These are phyloP conservation scores for Xylaria flabelliformis DNA, from an alignment of 495 filamentous ascomycete genomes.

Conservation along the genomic window DNA sequence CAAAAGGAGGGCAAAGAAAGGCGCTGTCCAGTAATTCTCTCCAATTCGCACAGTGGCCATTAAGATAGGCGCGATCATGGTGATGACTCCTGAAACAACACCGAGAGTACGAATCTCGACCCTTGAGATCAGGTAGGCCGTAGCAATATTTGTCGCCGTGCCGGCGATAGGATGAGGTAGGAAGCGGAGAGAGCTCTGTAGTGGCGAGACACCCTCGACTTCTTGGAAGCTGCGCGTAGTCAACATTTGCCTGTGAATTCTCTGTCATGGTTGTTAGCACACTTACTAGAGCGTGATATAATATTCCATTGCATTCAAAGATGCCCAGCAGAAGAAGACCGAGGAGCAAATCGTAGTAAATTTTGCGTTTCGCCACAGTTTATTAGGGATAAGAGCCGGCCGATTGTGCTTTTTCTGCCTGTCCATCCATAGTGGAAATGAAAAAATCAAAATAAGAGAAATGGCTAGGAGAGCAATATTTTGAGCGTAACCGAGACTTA, in stretches of 20 bases:
- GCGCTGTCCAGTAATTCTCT: constrained; percentile 61
- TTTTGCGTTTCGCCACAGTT: constrained; percentile 55
- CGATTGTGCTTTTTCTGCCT: constrained; percentile 49
- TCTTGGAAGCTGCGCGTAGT: constrained; percentile 49
- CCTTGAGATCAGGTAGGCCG: not conserved
- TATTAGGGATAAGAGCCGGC: constrained; percentile 58
- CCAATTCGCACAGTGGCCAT: constrained; percentile 50
- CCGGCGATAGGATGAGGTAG: constrained; percentile 60
- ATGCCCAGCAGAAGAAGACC: constrained; percentile 60
- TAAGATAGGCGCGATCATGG: constrained; percentile 55
- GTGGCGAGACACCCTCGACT: constrained; percentile 36
- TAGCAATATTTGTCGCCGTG: not conserved
- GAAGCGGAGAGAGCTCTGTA: constrained; percentile 36
- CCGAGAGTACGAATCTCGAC: not conserved
- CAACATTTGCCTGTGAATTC: not conserved
- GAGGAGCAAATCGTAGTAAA: constrained; percentile 56
- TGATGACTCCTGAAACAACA: constrained; percentile 37
- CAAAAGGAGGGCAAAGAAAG: constrained; percentile 58
- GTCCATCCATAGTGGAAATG: constrained; percentile 55
- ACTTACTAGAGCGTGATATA: constrained; percentile 55
- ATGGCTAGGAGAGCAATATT: constrained; percentile 48
- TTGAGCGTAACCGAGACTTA: constrained; percentile 38
- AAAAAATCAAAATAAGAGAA: constrained; percentile 49
- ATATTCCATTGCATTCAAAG: constrained; percentile 57
- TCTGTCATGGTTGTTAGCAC: not conserved